These are phyloP conservation scores for Hippophae tibetana DNA, from an alignment of 306 rosid genomes.

Conservation along the genomic window DNA sequence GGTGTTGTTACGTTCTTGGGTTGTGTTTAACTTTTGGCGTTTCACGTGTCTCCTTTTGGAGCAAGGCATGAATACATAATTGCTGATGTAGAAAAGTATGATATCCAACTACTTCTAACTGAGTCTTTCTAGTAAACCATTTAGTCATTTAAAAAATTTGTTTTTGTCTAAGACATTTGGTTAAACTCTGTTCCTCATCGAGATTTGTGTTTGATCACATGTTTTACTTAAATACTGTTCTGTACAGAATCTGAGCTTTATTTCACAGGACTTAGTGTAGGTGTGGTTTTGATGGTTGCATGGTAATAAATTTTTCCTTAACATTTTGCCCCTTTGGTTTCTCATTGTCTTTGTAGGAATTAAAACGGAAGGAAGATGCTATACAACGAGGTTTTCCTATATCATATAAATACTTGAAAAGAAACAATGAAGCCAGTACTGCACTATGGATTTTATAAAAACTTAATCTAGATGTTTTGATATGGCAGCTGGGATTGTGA, in stretches of 20 bases:
- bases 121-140: too few relatives aligned
- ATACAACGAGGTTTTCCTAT: constrained; percentile 52
- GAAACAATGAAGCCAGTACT: constrained; percentile 4
- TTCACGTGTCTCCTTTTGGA: too few relatives aligned
- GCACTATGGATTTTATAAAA: constrained; percentile 2
- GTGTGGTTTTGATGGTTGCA: background rate
- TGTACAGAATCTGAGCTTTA: background rate
- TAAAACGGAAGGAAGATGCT: constrained; percentile 79
- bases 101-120: too few relatives aligned
- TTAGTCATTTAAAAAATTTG: too few relatives aligned
- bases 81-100: too few relatives aligned
- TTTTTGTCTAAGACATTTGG: too few relatives aligned
- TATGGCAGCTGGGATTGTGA: constrained; percentile 66
- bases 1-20: background rate
- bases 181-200: too few relatives aligned
- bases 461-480: constrained; percentile 4
- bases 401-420: constrained; percentile 17
- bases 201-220: too few relatives aligned
- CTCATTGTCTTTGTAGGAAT: constrained; percentile 44
- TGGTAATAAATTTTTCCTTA: background rate
- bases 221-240: too few relatives aligned
- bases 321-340: constrained; percentile 16
- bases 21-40: background rate
- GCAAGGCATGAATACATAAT: too few relatives aligned
- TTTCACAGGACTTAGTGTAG: constrained; percentile 1